Conservation (phyloP, 176 grass and related monocot genomes). For the Otatea glauca region DNA sequence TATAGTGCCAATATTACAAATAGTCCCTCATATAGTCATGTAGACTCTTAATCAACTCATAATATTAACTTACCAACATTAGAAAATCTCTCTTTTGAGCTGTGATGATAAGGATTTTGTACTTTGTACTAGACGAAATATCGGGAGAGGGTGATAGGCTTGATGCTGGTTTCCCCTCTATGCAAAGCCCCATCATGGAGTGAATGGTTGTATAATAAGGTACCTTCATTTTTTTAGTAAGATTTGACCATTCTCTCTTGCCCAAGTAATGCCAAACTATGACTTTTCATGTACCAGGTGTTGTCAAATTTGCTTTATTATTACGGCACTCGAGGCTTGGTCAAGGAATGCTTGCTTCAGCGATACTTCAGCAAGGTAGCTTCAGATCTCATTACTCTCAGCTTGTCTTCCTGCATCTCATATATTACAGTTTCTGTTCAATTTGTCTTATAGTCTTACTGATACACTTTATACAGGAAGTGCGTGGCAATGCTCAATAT, state of each 20-base stretch:
- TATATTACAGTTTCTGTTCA: neutral
- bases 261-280: neutral
- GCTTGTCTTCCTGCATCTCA: conserved; percentile 15
- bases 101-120: neutral
- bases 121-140: conserved; percentile 64
- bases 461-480: conserved; percentile 53
- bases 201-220: conserved; percentile 89
- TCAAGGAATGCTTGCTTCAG: conserved; percentile 78
- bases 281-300: conserved; percentile 45
- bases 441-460: neutral
- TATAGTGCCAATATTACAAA: neutral
- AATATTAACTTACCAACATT: neutral
- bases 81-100: neutral
- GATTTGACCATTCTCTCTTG: conserved; percentile 13
- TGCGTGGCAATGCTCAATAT: conserved; percentile 62
- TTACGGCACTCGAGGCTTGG: conserved; percentile 71
- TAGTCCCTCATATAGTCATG: neutral
- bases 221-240: conserved; percentile 25
- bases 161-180: conserved; percentile 89
- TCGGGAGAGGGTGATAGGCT: conserved; percentile 66
- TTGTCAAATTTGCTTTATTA: conserved; percentile 84
- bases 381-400: conserved; percentile 31
- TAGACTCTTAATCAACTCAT: neutral
- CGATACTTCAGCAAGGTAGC: conserved; percentile 92
- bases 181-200: conserved; percentile 85